Conservation (phyloP, 2,329 filamentous ascomycete genomes). For the Claviceps africana region DNA sequence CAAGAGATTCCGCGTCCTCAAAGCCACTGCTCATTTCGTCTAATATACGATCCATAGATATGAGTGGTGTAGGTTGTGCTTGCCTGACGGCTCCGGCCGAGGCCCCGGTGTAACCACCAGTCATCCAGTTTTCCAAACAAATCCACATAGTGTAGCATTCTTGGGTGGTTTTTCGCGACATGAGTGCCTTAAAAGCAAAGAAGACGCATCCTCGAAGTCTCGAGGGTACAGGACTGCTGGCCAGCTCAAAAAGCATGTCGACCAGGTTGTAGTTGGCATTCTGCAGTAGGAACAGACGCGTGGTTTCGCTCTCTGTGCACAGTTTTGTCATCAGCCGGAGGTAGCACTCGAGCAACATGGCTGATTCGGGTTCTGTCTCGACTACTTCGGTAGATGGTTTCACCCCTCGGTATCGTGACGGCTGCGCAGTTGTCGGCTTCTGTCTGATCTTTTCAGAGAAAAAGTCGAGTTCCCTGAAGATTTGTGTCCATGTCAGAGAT, state of each 20-base stretch:
- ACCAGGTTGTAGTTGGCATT: constrained; percentile 52
- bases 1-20: constrained; percentile 74
- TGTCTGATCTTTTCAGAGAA: constrained; percentile 70
- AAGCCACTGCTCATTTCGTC: constrained; percentile 64
- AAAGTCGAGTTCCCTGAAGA: constrained; percentile 77
- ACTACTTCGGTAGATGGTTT: constrained; percentile 53
- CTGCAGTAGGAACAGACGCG: constrained; percentile 60
- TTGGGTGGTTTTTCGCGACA: constrained; percentile 56
- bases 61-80: constrained; percentile 19
- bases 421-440: constrained; percentile 37
- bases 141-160: constrained; percentile 67
- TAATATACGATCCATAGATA: constrained; percentile 51
- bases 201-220: constrained; percentile 76
- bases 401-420: constrained; percentile 35
- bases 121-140: constrained; percentile 66
- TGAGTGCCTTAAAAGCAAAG: constrained; percentile 58
- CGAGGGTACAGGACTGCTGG: constrained; percentile 60
- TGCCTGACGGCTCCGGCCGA: constrained; percentile 20
- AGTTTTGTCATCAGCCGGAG: constrained; percentile 76
- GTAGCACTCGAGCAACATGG: constrained; percentile 95
- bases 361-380: constrained; percentile 77
- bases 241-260: constrained; percentile 63
- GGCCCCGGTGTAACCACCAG: constrained; percentile 37
- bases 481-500: constrained; percentile 83
- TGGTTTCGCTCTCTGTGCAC: constrained; percentile 55